Evolutionary conservation across 257 asterid species (phyloP).

Genomic region (Mentha longifolia): DNA sequence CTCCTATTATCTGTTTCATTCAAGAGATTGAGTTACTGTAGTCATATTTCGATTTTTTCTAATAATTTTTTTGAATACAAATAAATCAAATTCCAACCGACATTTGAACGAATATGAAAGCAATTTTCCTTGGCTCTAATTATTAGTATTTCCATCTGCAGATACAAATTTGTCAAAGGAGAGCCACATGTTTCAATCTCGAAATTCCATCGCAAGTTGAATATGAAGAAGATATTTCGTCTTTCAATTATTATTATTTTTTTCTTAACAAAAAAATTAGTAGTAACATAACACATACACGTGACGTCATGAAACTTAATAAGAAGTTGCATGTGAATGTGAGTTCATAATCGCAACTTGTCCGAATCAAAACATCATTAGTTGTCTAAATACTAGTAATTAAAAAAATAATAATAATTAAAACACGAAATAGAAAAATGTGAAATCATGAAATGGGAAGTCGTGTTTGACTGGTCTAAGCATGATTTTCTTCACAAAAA

Average conservation of each 20-base stretch:
- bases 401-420: no score
- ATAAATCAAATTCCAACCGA: not conserved
- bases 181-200: conserved; percentile 28
- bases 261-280: no score
- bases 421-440: no score
- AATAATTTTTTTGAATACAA: not conserved
- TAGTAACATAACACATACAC: not conserved
- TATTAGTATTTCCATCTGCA: not conserved
- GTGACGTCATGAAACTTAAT: not conserved
- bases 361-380: not conserved
- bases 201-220: not conserved
- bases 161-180: not conserved
- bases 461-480: no score
- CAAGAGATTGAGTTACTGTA: not conserved
- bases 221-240: not conserved
- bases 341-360: not conserved
- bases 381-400: not conserved
- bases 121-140: not conserved
- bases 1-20: not conserved
- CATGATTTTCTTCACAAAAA: not conserved
- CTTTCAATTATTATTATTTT: no score
- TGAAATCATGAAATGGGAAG: no score
- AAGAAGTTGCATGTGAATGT: not conserved
- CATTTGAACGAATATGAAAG: conserved; percentile 4
- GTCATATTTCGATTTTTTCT: not conserved